Evolutionary conservation across 192 early-diverging fungal species (phyloP), one percentile per base, ranked within the genome.

Genomic region (Lobulomyces angularis): DNA sequence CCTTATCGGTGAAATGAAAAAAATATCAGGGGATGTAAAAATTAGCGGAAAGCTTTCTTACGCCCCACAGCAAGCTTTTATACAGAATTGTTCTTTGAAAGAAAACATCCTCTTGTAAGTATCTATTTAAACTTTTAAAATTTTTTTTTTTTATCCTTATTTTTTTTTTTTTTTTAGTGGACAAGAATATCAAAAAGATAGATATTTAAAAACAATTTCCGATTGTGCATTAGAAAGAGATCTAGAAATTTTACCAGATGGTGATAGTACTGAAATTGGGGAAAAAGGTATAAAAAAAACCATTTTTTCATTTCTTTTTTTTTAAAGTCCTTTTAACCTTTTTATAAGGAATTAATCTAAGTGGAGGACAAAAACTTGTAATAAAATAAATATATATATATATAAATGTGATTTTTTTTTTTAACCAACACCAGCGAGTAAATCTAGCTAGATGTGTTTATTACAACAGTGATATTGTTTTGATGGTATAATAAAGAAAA

Each of bases 11-110:
- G 58, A 67, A 24, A 51, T 68, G 51, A 43, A 46, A 30, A 34
- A 46, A 25, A 21, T 30, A 0, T 16, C 36, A 3, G 67, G 67
- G 21, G 9, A 23, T 1, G 56, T 67, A 1, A 20, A 40, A 40
- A 9, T 37, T 24, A n/a, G 25, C 12, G 37, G 37, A n/a, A 21
- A 53, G 2, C 63, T 93, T 14, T 80, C 78, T 8, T 91, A 89
- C 47, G 67, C 72, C 12, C 69, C 83, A 23, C 91, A 92, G 56
- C 67, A 67, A 16, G 75, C 90, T 1, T 96, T 88, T 88, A 86
- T 96, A 29, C 82, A 83, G 60, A 84, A 69, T 41, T 56, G 84
- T 31, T 75, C 72, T 14, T n/a, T 74, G 2, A 30, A 58, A 35
- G 54, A 39, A 32, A 38, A 5, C 30, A 45, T 26, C 37, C n/a